Conservation (phyloP, 2,329 filamentous ascomycete genomes). For the Pleurostoma richardsiae region DNA sequence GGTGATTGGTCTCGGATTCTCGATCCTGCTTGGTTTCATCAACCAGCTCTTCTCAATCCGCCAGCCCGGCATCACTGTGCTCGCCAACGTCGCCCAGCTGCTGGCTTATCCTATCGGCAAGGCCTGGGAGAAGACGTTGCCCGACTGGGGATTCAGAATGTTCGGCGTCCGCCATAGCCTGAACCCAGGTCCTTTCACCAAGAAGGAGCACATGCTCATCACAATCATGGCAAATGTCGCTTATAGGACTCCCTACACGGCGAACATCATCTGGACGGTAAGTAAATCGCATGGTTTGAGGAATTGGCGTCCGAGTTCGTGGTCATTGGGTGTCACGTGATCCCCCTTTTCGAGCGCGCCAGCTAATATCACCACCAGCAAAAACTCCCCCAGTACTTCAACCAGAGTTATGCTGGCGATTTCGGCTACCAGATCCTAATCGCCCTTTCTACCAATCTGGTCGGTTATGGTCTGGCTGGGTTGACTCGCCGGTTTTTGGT, state of each 20-base stretch:
- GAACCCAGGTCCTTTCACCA: conserved; percentile 52
- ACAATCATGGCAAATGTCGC: conserved; percentile 58
- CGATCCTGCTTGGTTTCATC: conserved; percentile 41
- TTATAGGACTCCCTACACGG: conserved; percentile 40
- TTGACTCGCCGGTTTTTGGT: conserved; percentile 44
- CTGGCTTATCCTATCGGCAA: conserved; percentile 51
- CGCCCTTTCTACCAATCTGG: conserved; percentile 45
- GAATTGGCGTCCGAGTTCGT: conserved; percentile 2
- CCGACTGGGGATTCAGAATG: conserved; percentile 14
- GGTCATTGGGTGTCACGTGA: not conserved
- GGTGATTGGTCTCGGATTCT: conserved; percentile 47
- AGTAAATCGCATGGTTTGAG: not conserved
- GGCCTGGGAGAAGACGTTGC: conserved; percentile 42
- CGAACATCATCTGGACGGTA: conserved; percentile 37
- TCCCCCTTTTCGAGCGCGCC: conserved; percentile 4
- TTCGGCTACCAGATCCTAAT: conserved; percentile 46
- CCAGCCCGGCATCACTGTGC: conserved; percentile 48
- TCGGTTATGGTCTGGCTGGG: conserved; percentile 52
- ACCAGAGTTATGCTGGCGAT: conserved; percentile 40
- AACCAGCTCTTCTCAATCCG: conserved; percentile 57
- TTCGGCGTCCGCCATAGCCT: conserved; percentile 40
- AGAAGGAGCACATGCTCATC: conserved; percentile 56
- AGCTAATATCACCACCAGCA: conserved; percentile 5
- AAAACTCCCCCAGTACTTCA: conserved; percentile 40
- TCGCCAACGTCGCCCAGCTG: conserved; percentile 51